Conservation (phyloP, 2,329 filamentous ascomycete species). For the Sphaerulina populicola region DNA sequence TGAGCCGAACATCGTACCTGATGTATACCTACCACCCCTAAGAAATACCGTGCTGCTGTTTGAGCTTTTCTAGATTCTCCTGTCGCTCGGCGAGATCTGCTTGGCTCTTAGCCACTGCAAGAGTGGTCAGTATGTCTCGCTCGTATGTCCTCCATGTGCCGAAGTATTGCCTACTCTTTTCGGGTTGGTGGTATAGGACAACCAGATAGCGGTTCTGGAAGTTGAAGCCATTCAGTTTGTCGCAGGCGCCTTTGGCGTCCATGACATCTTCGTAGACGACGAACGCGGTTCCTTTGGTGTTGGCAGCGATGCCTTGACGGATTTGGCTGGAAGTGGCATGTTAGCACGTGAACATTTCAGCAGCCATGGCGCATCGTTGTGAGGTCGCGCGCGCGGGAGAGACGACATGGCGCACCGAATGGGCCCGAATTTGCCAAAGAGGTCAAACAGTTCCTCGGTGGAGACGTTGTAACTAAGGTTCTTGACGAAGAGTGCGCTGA, state of each 20-base stretch:
- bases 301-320: conserved; percentile 91
- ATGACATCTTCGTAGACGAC: conserved; percentile 99
- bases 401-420: conserved; percentile 61
- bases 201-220: conserved; percentile 99
- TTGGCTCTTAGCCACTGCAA: conserved; percentile 54
- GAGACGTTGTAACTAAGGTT: conserved; percentile 99
- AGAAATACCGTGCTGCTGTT: conserved; percentile 96
- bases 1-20: neutral
- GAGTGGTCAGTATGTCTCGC: conserved; percentile 8
- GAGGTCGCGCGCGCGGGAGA: neutral
- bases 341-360: conserved; percentile 7
- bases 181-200: conserved; percentile 59
- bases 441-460: conserved; percentile 93
- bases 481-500: conserved; percentile 98
- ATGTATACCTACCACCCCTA: conserved; percentile 41
- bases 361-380: conserved; percentile 3
- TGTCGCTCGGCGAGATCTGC: conserved; percentile 80
- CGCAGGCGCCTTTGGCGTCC: conserved; percentile 97
- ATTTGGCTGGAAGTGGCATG: conserved; percentile 62
- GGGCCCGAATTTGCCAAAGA: conserved; percentile 95
- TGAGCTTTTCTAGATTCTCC: conserved; percentile 96
- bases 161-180: conserved; percentile 10
- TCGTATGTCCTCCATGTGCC: neutral
- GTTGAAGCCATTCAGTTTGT: conserved; percentile 99
- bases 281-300: conserved; percentile 96